Base-by-base conservation (phyloP, 2,329 filamentous ascomycete genomes). In the Penicillium sp. region DNA sequence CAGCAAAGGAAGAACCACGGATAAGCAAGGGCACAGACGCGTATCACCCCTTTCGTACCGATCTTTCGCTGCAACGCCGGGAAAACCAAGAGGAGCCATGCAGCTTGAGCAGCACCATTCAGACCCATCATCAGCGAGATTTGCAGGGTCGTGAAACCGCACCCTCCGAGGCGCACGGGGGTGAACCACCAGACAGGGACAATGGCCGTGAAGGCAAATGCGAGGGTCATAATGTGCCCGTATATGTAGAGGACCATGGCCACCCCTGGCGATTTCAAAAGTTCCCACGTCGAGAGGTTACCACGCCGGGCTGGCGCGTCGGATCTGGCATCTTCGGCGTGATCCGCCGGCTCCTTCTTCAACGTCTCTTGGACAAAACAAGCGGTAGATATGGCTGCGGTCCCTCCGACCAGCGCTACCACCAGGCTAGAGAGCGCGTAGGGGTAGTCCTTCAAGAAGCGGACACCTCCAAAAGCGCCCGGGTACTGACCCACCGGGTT, bases 21-120 rank as follows among this genome's bases (percentile, higher is more conserved):
- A 72, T 86, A 90, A 0, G 64, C 71, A 28, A 63, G 56, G 1
- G 77, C 78, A 63, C 85, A 87, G 7, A 71, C 56, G 4, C 78
- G 76, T 52, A 92, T 71, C 0, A 91, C 73, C 3, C 77, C 79
- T 23, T 82, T 83, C 6, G 86, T 90, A 8, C 87, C 86, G 20
- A 83, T 66, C 18, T 80, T 79, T 31, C 69, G 73, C 62, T 92
- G 87, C 1, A 92, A 66, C 0, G 75, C 72, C 1, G 88, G 87
- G 62, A 92, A 91, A 28, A 78, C 73, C 12, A 88, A 54, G 0
- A 92, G 74, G 1, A 89, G 78, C 87, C 87, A 92, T 6, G 80
- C 49, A 1, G 86, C 81, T 66, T 92, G 88, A 3, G 81, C 76
- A 13, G 80, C 70, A 10, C 88, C 88, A 20, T 77, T 79, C 1